These are phyloP conservation scores for Chrysosphaeria jannelii DNA, from an alignment of 2,329 filamentous ascomycete species.

Conservation along the genomic window DNA sequence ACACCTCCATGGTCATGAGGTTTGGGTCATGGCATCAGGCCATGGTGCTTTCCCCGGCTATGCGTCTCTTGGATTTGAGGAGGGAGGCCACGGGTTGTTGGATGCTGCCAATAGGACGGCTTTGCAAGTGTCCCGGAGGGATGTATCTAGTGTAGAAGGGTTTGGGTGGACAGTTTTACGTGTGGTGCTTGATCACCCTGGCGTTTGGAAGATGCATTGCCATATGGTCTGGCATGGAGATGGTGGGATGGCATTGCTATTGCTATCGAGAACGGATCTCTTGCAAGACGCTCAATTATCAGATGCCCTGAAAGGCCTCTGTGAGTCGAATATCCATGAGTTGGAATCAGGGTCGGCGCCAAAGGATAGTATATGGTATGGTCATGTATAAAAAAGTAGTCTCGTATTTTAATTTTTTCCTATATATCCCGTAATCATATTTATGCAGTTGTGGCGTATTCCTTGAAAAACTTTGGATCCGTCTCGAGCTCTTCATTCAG, in stretches of 20 bases:
- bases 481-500: slow-evolving; percentile 76
- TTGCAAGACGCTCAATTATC: background rate
- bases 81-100: slow-evolving; percentile 9
- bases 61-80: slow-evolving; percentile 8
- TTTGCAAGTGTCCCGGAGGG: slow-evolving; percentile 11
- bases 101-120: slow-evolving; percentile 10
- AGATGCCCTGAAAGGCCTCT: slow-evolving; percentile 9
- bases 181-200: slow-evolving; percentile 19
- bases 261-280: slow-evolving; percentile 12
- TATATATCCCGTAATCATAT: background rate
- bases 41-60: slow-evolving; percentile 27
- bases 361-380: background rate
- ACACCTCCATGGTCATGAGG: slow-evolving; percentile 7
- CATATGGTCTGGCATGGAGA: slow-evolving; percentile 12
- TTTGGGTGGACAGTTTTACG: slow-evolving; percentile 19
- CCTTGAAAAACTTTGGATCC: slow-evolving; percentile 52
- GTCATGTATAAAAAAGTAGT: slow-evolving; percentile 1
- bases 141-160: slow-evolving; percentile 14
- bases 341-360: slow-evolving; percentile 13
- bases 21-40: slow-evolving; percentile 25
- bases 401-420: background rate
- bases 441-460: slow-evolving; percentile 26
- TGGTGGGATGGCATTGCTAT: slow-evolving; percentile 12
- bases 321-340: slow-evolving; percentile 12
- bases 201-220: slow-evolving; percentile 13